Evolutionary conservation across 768 basidiomycete species (phyloP).

Genomic region (Cubamyces sp.): DNA sequence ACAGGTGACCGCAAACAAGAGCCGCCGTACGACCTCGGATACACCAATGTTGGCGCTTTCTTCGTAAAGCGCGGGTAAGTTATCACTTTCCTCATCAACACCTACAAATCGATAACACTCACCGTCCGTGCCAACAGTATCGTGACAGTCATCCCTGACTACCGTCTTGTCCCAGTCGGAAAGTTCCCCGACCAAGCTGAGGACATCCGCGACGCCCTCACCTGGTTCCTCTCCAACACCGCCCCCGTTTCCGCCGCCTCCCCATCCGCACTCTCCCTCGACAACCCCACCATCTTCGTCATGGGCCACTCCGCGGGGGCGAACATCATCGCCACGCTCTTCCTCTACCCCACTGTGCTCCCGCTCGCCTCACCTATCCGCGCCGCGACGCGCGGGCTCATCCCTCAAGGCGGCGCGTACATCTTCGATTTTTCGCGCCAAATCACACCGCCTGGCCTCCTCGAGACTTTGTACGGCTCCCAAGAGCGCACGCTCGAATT

Average conservation of each 20-base stretch:
- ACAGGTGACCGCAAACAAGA: constrained; percentile 52
- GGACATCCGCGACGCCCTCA: constrained; percentile 62
- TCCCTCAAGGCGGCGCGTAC: constrained; percentile 53
- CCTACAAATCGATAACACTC: background rate
- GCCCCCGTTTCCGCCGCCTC: constrained; percentile 18
- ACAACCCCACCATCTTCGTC: constrained; percentile 50
- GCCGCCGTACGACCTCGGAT: constrained; percentile 52
- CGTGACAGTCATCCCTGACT: constrained; percentile 69
- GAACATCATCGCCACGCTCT: constrained; percentile 49
- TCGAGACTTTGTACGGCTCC: constrained; percentile 45
- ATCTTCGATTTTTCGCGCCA: constrained; percentile 29
- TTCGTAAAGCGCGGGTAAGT: constrained; percentile 56
- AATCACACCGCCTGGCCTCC: constrained; percentile 28
- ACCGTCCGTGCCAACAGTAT: constrained; percentile 33
- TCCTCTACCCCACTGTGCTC: constrained; percentile 40
- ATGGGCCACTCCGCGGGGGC: constrained; percentile 70
- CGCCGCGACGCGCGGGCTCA: constrained; percentile 46
- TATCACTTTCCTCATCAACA: background rate
- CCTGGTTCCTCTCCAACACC: constrained; percentile 52
- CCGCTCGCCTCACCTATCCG: constrained; percentile 30
- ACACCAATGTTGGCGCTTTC: constrained; percentile 62
- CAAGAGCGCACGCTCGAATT: constrained; percentile 42
- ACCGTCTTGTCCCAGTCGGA: constrained; percentile 61
- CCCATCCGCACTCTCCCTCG: background rate
- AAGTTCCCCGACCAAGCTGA: constrained; percentile 58